Evolutionary conservation across 2,329 filamentous ascomycete genomes (phyloP), one percentile per base, ranked within the genome.

Genomic region (Clathrospora elynae): DNA sequence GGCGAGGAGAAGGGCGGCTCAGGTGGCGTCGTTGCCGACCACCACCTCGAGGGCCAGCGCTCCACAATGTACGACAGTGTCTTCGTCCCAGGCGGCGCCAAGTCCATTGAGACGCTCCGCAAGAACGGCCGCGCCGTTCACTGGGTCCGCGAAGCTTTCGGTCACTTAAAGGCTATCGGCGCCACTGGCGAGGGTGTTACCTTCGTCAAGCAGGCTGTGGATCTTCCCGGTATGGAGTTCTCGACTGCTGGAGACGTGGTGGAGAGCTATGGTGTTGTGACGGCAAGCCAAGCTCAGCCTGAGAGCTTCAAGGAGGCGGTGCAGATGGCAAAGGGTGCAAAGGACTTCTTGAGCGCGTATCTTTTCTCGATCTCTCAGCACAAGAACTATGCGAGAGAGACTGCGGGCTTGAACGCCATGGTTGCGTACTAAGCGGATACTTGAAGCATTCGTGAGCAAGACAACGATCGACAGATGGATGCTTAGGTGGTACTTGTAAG

Each of bases 11-110:
- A 77, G 33, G 73, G 71, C 1, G 65, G 70, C 2, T 71, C 75
- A 25, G 78, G 78, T 41, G 82, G 82, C 4, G 71, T 87, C 0
- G 71, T 80, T 16, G 84, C 89, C 0, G 85, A 90, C 55, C 87
- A 93, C 63, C 86, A 91, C 63, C 81, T 92, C 35, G 86, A 91
- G 55, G 88, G 87, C 0, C 84, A 87, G 79, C 81, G 88, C 11
- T 88, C 84, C 18, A 89, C 86, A 23, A 83, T 93, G 77, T 92
- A 92, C 51, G 89, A 93, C 63, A 84, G 87, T 0, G 63, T 91
- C 18, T 90, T 90, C 61, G 73, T 95, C 2, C 88, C 88, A 1
- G 87, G 87, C 1, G 88, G 89, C 1, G 74, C 78, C 0, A 75
- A 84, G 43, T 81, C 82, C 1, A 71, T 87, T 30, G 73, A 79